These are phyloP conservation scores for Xanthoconium separans DNA, from an alignment of 1,284 basidiomycete species.

Conservation along the genomic window DNA sequence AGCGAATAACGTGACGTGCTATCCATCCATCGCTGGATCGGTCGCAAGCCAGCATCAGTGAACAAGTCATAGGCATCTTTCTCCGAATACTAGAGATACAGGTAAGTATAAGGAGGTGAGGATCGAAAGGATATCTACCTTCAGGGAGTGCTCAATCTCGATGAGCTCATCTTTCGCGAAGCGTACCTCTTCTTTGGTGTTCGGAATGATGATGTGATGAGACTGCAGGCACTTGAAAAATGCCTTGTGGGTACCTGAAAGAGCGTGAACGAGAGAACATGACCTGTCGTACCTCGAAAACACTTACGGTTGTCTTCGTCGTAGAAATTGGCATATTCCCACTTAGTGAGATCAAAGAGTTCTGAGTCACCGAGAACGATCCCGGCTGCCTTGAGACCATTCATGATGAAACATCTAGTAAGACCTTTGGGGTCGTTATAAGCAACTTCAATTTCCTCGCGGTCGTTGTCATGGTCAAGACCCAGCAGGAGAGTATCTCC, in stretches of 20 bases:
- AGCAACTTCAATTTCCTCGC: slow-evolving; percentile 67
- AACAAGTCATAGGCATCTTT: slow-evolving; percentile 76
- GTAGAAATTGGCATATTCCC: slow-evolving; percentile 85
- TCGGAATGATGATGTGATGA: slow-evolving; percentile 61
- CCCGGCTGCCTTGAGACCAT: slow-evolving; percentile 75
- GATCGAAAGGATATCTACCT: slow-evolving; percentile 48
- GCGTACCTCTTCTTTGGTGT: slow-evolving; percentile 40
- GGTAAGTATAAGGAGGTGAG: slow-evolving; percentile 3
- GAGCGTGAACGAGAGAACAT: slow-evolving; percentile 1
- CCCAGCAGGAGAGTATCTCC: slow-evolving; percentile 79
- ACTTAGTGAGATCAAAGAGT: slow-evolving; percentile 66
- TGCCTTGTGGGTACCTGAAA: slow-evolving; percentile 80
- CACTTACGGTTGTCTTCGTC: slow-evolving; percentile 66
- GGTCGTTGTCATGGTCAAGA: slow-evolving; percentile 80
- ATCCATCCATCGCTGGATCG: slow-evolving; percentile 87
- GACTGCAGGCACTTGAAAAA: slow-evolving; percentile 72
- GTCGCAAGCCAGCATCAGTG: slow-evolving; percentile 73
- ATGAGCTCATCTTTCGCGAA: slow-evolving; percentile 77
- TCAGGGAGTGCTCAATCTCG: slow-evolving; percentile 86
- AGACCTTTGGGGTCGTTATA: slow-evolving; percentile 84
- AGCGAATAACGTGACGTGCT: slow-evolving; percentile 75
- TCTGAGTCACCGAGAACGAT: slow-evolving; percentile 58
- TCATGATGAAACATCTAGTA: slow-evolving; percentile 87
- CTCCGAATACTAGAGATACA: slow-evolving; percentile 68
- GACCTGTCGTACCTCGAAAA: not conserved